phyloP scores from a whole-genome alignment of 108 stramenopile species.

The Pseudonitzschia multiseries region DNA sequence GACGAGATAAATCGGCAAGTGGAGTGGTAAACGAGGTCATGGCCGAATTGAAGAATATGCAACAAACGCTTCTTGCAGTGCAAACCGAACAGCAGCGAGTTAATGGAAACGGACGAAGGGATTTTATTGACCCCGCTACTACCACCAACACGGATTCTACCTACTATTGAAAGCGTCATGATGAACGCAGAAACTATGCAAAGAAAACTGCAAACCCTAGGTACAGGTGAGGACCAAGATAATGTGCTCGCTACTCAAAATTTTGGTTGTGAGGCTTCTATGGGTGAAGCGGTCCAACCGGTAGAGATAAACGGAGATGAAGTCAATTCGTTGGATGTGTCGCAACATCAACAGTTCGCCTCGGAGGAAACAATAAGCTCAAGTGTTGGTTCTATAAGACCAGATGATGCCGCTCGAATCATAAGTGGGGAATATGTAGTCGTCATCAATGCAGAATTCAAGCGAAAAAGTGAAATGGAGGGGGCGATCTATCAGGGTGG shows the following conservation, averaged over 20 bases:
- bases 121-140: not conserved
- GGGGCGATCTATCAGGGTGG: not conserved
- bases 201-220: not conserved
- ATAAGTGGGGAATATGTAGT: slow-evolving; percentile 11
- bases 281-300: not conserved
- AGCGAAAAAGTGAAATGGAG: not conserved
- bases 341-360: not conserved
- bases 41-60: slow-evolving; percentile 11
- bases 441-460: slow-evolving; percentile 9
- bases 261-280: too few relatives aligned
- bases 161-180: not conserved
- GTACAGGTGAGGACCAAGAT: not conserved
- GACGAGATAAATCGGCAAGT: not conserved
- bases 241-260: too few relatives aligned
- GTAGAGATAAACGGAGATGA: not conserved
- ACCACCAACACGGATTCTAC: not conserved
- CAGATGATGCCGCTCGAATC: not conserved
- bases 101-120: not conserved
- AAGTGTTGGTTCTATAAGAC: not conserved
- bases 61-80: not conserved
- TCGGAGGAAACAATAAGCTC: not conserved
- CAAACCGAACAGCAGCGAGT: not conserved
- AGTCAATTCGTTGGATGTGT: not conserved
- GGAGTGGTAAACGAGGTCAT: not conserved
- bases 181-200: not conserved